phyloP scores from a whole-genome alignment of 805 yeast genomes.

The Limtongozyma cylindracea region DNA sequence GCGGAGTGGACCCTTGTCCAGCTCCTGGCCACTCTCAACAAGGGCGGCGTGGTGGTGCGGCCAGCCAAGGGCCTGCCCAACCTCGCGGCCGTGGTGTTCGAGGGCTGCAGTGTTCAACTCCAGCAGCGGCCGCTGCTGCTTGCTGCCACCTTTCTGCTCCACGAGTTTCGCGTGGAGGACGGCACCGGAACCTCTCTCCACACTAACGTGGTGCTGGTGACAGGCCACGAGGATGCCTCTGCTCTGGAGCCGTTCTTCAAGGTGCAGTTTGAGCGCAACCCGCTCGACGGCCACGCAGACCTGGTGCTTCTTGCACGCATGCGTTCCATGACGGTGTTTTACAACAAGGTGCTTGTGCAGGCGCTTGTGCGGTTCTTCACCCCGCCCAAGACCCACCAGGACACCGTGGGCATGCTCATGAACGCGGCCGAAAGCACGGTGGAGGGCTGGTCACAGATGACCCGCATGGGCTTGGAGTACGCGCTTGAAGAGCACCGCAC shows the following conservation, averaged over 20 bases:
- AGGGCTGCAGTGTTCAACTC: slow-evolving; percentile 53
- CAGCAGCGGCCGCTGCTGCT: slow-evolving; percentile 63
- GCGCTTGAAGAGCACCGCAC: slow-evolving; percentile 92
- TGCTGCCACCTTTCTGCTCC: slow-evolving; percentile 42
- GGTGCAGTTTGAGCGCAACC: slow-evolving; percentile 64
- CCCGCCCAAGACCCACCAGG: slow-evolving; percentile 69
- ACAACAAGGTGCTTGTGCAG: slow-evolving; percentile 67
- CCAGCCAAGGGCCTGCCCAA: slow-evolving; percentile 14
- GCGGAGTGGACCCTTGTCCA: slow-evolving; percentile 47
- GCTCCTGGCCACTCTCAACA: slow-evolving; percentile 37
- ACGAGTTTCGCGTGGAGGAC: slow-evolving; percentile 71
- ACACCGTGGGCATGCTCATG: slow-evolving; percentile 75
- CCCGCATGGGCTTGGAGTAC: slow-evolving; percentile 78
- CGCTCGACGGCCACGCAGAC: slow-evolving; percentile 67
- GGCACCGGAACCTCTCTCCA: slow-evolving; percentile 61
- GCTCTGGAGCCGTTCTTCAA: slow-evolving; percentile 49
- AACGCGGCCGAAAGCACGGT: slow-evolving; percentile 89
- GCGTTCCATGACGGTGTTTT: slow-evolving; percentile 72
- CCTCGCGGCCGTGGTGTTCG: slow-evolving; percentile 60
- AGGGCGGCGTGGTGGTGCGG: slow-evolving; percentile 49
- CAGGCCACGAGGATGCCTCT: slow-evolving; percentile 21
- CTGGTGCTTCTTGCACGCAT: slow-evolving; percentile 48
- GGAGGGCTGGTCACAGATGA: slow-evolving; percentile 74
- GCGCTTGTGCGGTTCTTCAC: slow-evolving; percentile 52
- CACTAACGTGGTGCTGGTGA: slow-evolving; percentile 69